phyloP scores from a whole-genome alignment of 139 green algal species.

The Zygnema circumcarinatum region DNA sequence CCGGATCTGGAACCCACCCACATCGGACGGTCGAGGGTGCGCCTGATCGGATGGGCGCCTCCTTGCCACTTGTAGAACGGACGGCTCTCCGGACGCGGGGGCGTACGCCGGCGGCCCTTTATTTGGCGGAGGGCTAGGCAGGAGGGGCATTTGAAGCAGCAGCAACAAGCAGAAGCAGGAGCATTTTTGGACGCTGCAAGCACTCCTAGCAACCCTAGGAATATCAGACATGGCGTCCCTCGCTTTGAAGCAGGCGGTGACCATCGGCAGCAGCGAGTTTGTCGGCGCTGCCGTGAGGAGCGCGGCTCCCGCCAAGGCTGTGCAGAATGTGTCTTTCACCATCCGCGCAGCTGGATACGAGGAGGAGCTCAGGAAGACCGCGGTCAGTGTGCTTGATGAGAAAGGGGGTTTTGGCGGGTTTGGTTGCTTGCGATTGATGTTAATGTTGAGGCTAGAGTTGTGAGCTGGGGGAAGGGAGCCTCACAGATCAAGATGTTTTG shows the following conservation, averaged over 20 bases:
- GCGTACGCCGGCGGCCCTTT: too few species aligned
- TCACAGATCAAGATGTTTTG: too few species aligned
- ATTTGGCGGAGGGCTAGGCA: background rate
- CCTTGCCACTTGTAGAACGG: background rate
- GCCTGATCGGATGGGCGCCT: background rate
- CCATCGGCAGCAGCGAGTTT: conserved; percentile 50
- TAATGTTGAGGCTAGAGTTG: too few species aligned
- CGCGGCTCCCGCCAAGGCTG: conserved; percentile 21
- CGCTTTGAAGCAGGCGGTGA: conserved; percentile 26
- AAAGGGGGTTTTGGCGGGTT: too few species aligned
- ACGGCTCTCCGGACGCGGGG: background rate
- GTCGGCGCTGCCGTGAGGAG: conserved; percentile 11
- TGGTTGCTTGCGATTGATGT: too few species aligned
- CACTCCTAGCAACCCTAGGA: background rate
- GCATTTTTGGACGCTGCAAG: background rate
- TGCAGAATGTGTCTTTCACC: conserved; percentile 43
- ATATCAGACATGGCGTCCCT: conserved; percentile 22
- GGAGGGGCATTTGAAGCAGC: background rate
- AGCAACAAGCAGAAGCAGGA: background rate
- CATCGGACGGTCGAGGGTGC: background rate
- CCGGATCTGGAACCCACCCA: too few species aligned
- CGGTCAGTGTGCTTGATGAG: conserved; percentile 36
- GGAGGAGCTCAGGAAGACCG: conserved; percentile 62
- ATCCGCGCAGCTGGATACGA: conserved; percentile 54
- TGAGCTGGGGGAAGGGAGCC: too few species aligned